These are phyloP conservation scores for Lactarius evosmus DNA, from an alignment of 768 basidiomycete species.

Conservation along the genomic window DNA sequence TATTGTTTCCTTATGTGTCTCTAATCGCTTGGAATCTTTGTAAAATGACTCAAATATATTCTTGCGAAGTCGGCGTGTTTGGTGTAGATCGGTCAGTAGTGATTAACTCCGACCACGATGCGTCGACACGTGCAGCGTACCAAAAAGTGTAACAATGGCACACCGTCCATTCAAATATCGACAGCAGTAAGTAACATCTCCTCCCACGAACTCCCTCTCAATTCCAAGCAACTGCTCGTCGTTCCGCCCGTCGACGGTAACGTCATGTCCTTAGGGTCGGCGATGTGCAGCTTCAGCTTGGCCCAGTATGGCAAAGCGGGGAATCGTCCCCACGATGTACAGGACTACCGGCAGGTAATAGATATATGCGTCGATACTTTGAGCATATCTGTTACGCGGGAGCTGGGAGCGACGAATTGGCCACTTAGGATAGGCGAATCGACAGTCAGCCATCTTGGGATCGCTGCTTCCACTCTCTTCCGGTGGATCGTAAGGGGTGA, in stretches of 20 bases:
- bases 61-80: not conserved
- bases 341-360: not conserved
- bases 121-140: not conserved
- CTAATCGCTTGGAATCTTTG: not conserved
- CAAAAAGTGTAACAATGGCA: conserved; percentile 10
- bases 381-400: not conserved
- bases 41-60: conserved; percentile 7
- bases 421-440: not conserved
- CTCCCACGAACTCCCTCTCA: not conserved
- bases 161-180: not conserved
- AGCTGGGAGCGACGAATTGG: not conserved
- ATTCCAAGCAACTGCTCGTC: not conserved
- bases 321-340: not conserved
- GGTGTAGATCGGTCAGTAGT: not conserved
- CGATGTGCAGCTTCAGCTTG: not conserved
- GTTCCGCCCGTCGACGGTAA: not conserved
- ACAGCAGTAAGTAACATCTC: not conserved
- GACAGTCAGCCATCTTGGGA: not conserved
- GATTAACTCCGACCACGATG: not conserved
- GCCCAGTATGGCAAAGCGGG: not conserved
- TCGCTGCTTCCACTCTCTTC: too few species aligned
- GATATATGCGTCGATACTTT: not conserved
- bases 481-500: too few species aligned
- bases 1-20: conserved; percentile 6
- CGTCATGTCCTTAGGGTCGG: not conserved